Conservation (phyloP, 352 stramenopile species). For the Globisporangium okanoganense region DNA sequence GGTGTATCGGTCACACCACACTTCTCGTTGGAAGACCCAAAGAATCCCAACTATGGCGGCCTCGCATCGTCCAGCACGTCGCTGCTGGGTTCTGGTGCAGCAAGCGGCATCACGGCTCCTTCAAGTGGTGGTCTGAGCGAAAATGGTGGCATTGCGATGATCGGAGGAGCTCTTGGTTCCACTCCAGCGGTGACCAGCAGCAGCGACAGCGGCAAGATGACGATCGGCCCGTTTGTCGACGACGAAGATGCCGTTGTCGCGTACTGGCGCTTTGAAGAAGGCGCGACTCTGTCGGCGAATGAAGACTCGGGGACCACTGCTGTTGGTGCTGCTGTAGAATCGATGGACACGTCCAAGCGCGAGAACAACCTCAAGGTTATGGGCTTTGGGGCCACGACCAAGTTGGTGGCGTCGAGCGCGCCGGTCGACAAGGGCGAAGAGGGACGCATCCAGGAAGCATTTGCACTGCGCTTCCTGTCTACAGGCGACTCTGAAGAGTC, state of each 20-base stretch:
- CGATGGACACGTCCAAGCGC: slow-evolving; percentile 76
- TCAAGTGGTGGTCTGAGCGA: background rate
- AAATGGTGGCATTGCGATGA: background rate
- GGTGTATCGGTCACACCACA: slow-evolving; percentile 38
- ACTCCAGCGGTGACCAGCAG: background rate
- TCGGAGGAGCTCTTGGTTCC: background rate
- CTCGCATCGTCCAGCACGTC: slow-evolving; percentile 22
- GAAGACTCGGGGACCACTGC: slow-evolving; percentile 14
- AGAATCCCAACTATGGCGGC: slow-evolving; percentile 44
- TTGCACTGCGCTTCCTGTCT: slow-evolving; percentile 51
- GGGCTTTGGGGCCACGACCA: slow-evolving; percentile 28
- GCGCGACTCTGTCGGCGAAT: slow-evolving; percentile 16
- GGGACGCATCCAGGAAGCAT: slow-evolving; percentile 65
- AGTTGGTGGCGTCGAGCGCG: slow-evolving; percentile 48
- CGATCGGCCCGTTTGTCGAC: slow-evolving; percentile 79
- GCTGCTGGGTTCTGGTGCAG: background rate
- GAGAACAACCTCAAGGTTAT: slow-evolving; percentile 70
- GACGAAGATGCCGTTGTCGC: slow-evolving; percentile 81
- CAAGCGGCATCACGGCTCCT: no score
- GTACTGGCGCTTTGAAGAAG: slow-evolving; percentile 88
- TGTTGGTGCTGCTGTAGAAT: slow-evolving; percentile 42
- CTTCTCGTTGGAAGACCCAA: slow-evolving; percentile 48
- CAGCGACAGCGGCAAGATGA: slow-evolving; percentile 35
- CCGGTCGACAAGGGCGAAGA: slow-evolving; percentile 74
- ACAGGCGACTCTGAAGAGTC: background rate